Evolutionary conservation across 2,329 filamentous ascomycete species (phyloP).

Genomic region (Paracoccidioides lutzii): DNA sequence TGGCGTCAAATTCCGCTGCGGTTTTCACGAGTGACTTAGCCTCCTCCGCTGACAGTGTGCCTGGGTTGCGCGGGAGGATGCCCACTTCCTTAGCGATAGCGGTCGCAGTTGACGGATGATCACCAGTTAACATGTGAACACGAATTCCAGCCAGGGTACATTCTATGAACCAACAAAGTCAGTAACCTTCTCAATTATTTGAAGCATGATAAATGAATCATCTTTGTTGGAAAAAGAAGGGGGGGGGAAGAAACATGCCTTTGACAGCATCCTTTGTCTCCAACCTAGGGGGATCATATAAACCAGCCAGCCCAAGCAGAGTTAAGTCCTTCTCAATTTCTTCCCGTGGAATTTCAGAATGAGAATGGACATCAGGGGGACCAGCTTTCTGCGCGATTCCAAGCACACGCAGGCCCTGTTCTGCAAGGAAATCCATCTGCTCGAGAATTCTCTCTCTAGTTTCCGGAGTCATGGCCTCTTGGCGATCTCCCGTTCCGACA

Average conservation of each 20-base stretch:
- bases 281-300: conserved; percentile 49
- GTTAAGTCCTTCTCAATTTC: conserved; percentile 42
- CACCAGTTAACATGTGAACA: conserved; percentile 47
- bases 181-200: conserved; percentile 3
- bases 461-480: conserved; percentile 29
- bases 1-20: conserved; percentile 42
- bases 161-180: conserved; percentile 13
- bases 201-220: background rate
- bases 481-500: conserved; percentile 30
- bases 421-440: conserved; percentile 45
- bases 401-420: conserved; percentile 48
- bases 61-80: conserved; percentile 38
- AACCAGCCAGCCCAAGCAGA: conserved; percentile 46
- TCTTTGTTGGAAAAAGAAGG: too few species aligned
- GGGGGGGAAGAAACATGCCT: conserved; percentile 10
- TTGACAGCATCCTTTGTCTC: conserved; percentile 46
- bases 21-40: conserved; percentile 41
- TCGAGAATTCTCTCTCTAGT: conserved; percentile 35
- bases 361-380: conserved; percentile 14
- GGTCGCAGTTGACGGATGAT: conserved; percentile 44
- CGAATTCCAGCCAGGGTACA: conserved; percentile 43
- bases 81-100: conserved; percentile 47
- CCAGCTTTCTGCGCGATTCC: conserved; percentile 38
- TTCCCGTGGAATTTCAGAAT: conserved; percentile 31
- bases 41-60: conserved; percentile 33